phyloP scores from a whole-genome alignment of 2,329 filamentous ascomycete genomes.

The Colletotrichum costaricense region DNA sequence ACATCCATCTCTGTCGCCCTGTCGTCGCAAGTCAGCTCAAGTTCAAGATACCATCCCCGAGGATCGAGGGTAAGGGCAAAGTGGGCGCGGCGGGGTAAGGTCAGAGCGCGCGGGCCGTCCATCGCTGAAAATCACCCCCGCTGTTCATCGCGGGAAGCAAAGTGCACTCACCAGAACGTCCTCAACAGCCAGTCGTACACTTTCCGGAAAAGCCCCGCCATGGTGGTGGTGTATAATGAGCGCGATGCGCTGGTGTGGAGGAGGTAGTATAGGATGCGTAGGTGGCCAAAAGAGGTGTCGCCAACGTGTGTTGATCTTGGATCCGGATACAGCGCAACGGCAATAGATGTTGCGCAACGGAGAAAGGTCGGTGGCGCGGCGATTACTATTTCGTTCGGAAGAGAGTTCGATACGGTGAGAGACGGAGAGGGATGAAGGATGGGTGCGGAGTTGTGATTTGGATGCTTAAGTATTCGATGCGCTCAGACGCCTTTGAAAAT shows the following conservation, averaged over 20 bases:
- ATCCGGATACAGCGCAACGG: not conserved
- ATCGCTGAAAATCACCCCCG: conserved; percentile 23
- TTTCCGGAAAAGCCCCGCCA: conserved; percentile 92
- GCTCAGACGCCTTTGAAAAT: conserved; percentile 46
- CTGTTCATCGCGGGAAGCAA: conserved; percentile 12
- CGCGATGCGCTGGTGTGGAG: conserved; percentile 31
- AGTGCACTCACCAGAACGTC: conserved; percentile 86
- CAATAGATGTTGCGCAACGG: conserved; percentile 32
- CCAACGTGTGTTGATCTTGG: not conserved
- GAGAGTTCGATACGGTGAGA: conserved; percentile 40
- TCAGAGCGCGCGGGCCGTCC: conserved; percentile 24
- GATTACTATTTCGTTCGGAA: conserved; percentile 24
- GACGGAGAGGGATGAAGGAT: conserved; percentile 34
- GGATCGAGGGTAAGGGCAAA: conserved; percentile 17
- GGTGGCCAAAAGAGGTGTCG: not conserved
- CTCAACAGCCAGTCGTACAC: conserved; percentile 99
- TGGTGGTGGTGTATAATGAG: conserved; percentile 55
- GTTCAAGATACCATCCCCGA: conserved; percentile 7
- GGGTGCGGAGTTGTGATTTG: conserved; percentile 44
- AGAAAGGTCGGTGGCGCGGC: conserved; percentile 14
- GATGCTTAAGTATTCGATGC: conserved; percentile 52
- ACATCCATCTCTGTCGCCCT: conserved; percentile 99
- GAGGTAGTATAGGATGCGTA: not conserved
- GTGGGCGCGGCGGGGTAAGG: conserved; percentile 26
- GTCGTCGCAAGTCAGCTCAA: conserved; percentile 38